Conservation (phyloP, 2,329 filamentous ascomycete species). For the Epichloe bromicola region DNA sequence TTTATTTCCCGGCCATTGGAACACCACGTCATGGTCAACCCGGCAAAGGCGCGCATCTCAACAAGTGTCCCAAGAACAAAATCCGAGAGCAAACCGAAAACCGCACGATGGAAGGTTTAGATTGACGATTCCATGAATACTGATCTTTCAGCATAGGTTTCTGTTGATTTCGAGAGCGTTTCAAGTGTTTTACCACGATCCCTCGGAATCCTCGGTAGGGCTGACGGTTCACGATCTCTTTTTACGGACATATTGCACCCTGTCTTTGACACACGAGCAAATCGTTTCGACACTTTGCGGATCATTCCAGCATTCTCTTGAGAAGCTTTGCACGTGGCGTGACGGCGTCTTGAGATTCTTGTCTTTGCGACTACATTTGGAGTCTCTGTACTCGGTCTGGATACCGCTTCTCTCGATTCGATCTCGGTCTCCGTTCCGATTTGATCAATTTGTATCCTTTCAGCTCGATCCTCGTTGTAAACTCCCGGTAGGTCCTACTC, state of each 20-base stretch:
- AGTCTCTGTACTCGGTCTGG: constrained; percentile 24
- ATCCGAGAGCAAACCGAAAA: not conserved
- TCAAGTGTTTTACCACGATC: constrained; percentile 26
- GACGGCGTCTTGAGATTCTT: constrained; percentile 26
- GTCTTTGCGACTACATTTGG: constrained; percentile 24
- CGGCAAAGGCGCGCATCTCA: not conserved
- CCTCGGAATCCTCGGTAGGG: constrained; percentile 27
- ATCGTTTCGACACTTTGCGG: constrained; percentile 7
- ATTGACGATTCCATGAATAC: constrained; percentile 2
- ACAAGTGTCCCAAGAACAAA: not conserved
- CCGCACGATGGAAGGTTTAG: not conserved
- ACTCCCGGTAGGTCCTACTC: constrained; percentile 6
- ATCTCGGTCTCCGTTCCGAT: constrained; percentile 18
- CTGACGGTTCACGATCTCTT: constrained; percentile 17
- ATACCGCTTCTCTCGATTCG: constrained; percentile 23
- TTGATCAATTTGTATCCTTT: constrained; percentile 16
- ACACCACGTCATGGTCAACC: not conserved
- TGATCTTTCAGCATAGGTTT: constrained; percentile 21
- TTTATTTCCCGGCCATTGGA: not conserved
- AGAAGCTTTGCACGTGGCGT: constrained; percentile 22
- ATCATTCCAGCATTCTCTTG: constrained; percentile 19
- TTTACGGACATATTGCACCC: constrained; percentile 12
- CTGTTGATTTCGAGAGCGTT: constrained; percentile 28
- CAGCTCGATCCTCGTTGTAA: constrained; percentile 9
- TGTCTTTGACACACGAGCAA: constrained; percentile 11